Evolutionary conservation across 192 early-diverging fungal genomes (phyloP).

Genomic region (Coemansia sp.): DNA sequence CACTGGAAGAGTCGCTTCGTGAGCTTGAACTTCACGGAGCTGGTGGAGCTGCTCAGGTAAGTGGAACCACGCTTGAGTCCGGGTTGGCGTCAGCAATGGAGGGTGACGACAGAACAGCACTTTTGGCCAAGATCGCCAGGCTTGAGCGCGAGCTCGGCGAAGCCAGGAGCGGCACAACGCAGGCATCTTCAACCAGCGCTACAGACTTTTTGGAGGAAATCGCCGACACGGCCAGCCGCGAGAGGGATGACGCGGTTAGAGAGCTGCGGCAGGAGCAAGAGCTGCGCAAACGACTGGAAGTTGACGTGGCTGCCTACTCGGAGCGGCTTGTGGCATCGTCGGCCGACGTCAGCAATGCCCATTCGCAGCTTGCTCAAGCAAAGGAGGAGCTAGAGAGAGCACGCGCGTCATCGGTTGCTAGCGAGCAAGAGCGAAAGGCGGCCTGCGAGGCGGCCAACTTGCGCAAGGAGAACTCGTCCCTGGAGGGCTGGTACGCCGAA

Average conservation of each 20-base stretch:
- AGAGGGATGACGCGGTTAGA: constrained; percentile 49
- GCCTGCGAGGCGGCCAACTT: constrained; percentile 48
- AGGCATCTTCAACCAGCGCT: constrained; percentile 18
- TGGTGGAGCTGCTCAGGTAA: constrained; percentile 28
- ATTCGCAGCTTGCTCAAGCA: constrained; percentile 33
- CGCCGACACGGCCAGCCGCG: constrained; percentile 44
- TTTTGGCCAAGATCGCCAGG: constrained; percentile 59
- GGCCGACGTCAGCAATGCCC: constrained; percentile 25
- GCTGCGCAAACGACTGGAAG: constrained; percentile 49
- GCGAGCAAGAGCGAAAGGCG: constrained; percentile 31
- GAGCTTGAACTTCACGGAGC: constrained; percentile 73
- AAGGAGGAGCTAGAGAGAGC: constrained; percentile 48
- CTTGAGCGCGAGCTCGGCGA: constrained; percentile 66
- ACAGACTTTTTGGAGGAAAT: constrained; percentile 42
- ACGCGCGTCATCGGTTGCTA: constrained; percentile 36
- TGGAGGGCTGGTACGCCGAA: constrained; percentile 52
- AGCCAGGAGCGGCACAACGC: constrained; percentile 10
- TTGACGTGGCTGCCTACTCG: constrained; percentile 30
- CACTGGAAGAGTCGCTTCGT: constrained; percentile 75
- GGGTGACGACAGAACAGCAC: constrained; percentile 36
- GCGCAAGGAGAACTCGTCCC: constrained; percentile 38
- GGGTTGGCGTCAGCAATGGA: constrained; percentile 40
- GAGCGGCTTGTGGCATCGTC: constrained; percentile 26
- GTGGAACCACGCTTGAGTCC: constrained; percentile 22
- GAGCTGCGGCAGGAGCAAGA: constrained; percentile 33